Percentiles rank a stretch among this genome's conserved stretches.
Evolutionary conservation across 768 basidiomycete species (phyloP).

Genomic region (Amanita pallidorosea): DNA sequence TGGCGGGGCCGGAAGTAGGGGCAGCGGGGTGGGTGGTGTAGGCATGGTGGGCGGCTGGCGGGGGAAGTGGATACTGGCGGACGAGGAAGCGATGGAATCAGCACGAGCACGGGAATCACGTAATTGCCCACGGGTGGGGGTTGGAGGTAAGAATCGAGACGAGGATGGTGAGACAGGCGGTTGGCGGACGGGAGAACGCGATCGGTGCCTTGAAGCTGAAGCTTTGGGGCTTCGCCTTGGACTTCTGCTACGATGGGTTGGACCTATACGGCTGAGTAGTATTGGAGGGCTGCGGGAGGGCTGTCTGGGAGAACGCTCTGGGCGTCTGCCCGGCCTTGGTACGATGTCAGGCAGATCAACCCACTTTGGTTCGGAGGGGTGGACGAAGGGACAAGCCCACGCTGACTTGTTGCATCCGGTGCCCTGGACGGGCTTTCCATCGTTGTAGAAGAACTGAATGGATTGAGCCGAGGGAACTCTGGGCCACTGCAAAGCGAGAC

Average conservation of each 20-base stretch:
- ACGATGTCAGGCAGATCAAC: neutral
- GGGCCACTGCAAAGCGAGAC: neutral
- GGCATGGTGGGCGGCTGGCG: neutral
- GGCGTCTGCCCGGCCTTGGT: neutral
- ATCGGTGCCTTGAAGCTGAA: neutral
- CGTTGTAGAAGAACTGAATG: constrained; percentile 3
- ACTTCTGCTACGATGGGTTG: neutral
- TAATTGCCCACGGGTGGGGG: neutral
- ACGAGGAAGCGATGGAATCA: constrained; percentile 7
- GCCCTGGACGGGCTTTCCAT: constrained; percentile 8
- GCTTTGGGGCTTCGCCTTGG: neutral
- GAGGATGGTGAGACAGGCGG: neutral
- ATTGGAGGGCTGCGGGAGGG: neutral
- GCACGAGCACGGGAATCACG: neutral
- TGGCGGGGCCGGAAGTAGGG: constrained; percentile 11
- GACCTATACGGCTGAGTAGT: neutral
- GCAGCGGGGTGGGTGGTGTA: constrained; percentile 4
- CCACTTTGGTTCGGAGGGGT: constrained; percentile 19
- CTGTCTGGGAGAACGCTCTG: neutral
- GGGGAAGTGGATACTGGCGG: neutral
- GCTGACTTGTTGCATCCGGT: constrained; percentile 6
- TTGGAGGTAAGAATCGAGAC: neutral
- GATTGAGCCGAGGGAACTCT: neutral
- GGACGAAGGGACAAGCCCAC: constrained; percentile 14
- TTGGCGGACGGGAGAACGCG: neutral